Conservation (phyloP, 2,329 filamentous ascomycete species). For the Colletotrichum tropicicola region DNA sequence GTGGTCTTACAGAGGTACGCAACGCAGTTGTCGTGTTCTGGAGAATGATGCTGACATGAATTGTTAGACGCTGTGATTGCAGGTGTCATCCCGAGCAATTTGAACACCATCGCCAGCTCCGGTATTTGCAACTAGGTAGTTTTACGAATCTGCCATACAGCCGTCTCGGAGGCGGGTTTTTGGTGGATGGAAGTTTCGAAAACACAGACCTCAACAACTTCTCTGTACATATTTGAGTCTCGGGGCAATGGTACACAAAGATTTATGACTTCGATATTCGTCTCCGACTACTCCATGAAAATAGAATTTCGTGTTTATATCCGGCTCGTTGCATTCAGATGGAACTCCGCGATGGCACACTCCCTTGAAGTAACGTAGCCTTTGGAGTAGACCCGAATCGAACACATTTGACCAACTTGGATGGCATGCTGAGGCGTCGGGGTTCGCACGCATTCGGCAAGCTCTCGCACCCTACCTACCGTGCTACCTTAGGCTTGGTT, state of each 20-base stretch:
- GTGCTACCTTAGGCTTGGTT: background rate
- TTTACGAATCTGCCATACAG: too few relatives aligned
- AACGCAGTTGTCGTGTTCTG: background rate
- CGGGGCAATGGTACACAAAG: too few relatives aligned
- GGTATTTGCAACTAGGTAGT: constrained; percentile 10
- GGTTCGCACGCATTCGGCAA: background rate
- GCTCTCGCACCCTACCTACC: too few relatives aligned
- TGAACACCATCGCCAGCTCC: constrained; percentile 22
- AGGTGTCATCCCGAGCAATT: constrained; percentile 18
- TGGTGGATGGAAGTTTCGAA: too few relatives aligned
- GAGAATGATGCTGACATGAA: background rate
- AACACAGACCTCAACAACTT: too few relatives aligned
- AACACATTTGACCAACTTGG: background rate
- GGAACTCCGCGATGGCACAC: background rate
- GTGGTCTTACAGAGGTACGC: constrained; percentile 38
- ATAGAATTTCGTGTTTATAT: too few relatives aligned
- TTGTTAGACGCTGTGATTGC: constrained; percentile 22
- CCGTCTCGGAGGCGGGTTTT: too few relatives aligned
- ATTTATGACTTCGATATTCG: too few relatives aligned
- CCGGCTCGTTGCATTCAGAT: too few relatives aligned
- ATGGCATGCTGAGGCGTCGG: background rate
- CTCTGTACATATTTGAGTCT: background rate
- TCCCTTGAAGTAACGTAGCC: background rate
- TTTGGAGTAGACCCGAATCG: background rate
- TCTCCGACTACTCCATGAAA: too few relatives aligned